Evolutionary conservation across 2,329 filamentous ascomycete species (phyloP), one percentile per base, ranked within the genome.

Genomic region (Aureobasidium lini): DNA sequence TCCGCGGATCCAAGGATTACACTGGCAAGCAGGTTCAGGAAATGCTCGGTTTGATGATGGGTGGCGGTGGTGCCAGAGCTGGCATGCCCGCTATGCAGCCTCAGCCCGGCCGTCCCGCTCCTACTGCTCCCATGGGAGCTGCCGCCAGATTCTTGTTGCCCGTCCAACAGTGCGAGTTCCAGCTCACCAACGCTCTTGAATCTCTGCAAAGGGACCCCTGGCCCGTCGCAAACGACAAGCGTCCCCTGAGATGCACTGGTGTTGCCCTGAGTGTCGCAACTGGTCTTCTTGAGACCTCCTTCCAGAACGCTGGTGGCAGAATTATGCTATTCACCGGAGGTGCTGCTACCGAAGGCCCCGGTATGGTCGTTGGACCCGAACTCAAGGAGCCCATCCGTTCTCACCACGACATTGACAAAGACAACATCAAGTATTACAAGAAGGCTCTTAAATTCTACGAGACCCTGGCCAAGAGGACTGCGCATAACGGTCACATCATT

Each of bases 361-460:
- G 94, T 62, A 91, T 96, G 83, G 94, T 99, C 34, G 94, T 99
- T 71, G 92, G 92, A 2, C 90, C 94, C 28, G 94, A 99, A 75
- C 79, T 99, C 65, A 88, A 93, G 72, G 94, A 99, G 73, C 91
- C 95, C 9, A 97, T 99, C 65, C 88, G 94, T 70, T 97, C 93
- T 43, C 94, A 99, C 76, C 94, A 99, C 75, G 94, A 99, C 69
- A 99, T 99, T 73, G 94, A 99, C 72, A 86, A 92, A 60, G 94
- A 99, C 75, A 96, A 96, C 72, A 95, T 96, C 77, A 99, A 99
- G 75, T 96, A 97, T 77, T 97, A 95, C 78, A 99, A 99, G 81
- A 99, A 99, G 77, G 94, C 94, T 23, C 76, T 96, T 53, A 99
- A 97, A 86, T 97, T 96, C 74, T 99, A 97, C 72, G 94, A 99